phyloP scores from a whole-genome alignment of 2,329 filamentous ascomycete species.

The Cladosporium sphaerospermum region DNA sequence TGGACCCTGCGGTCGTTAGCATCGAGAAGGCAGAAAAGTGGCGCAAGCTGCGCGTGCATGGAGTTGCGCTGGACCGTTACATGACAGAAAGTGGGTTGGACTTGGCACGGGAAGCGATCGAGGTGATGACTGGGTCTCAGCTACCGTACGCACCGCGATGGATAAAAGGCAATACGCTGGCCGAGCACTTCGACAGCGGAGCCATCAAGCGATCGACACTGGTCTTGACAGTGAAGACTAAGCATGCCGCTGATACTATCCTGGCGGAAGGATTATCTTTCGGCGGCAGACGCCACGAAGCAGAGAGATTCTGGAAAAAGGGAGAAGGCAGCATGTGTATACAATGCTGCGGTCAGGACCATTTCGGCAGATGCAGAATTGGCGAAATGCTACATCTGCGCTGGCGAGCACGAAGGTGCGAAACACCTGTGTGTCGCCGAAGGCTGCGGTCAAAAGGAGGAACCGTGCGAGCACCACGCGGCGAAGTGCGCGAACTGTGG shows the following conservation, averaged over 20 bases:
- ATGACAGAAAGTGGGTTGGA: not conserved
- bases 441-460: not conserved
- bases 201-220: not conserved
- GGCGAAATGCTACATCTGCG: not conserved
- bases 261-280: not conserved
- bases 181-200: not conserved
- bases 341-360: not conserved
- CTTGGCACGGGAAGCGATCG: not conserved
- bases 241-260: not conserved
- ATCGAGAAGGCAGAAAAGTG: not conserved
- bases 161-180: not conserved
- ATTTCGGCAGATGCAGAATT: not conserved
- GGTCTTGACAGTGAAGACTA: constrained; percentile 1
- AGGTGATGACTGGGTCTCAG: not conserved
- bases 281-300: constrained; percentile 1
- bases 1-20: not conserved
- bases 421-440: not conserved
- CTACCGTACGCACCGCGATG: not conserved
- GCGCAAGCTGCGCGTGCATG: not conserved
- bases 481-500: not conserved
- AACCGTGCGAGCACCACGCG: not conserved
- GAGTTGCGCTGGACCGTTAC: not conserved
- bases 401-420: not conserved
- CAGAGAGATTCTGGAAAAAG: not conserved
- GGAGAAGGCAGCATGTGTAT: not conserved